Evolutionary conservation across 2,329 filamentous ascomycete genomes (phyloP).

Genomic region (Cyphellophora europaea): DNA sequence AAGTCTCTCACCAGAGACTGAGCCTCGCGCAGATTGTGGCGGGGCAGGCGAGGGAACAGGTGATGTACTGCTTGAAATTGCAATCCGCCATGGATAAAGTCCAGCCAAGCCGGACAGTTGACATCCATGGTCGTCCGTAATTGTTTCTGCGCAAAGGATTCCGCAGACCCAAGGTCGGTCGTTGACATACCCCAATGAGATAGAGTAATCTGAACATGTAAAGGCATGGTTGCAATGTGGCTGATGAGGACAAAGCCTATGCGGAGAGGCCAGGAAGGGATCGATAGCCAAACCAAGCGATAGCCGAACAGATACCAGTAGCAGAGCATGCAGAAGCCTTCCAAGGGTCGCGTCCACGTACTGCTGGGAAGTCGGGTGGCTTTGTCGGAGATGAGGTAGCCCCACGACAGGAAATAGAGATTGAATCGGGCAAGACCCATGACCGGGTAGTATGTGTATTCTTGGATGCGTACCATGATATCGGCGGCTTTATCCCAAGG

Average conservation of each 20-base stretch:
- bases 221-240: conserved; percentile 68
- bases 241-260: conserved; percentile 68
- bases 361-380: conserved; percentile 65
- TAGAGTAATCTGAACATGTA: conserved; percentile 83
- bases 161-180: conserved; percentile 67
- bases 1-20: conserved; percentile 72
- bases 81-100: conserved; percentile 79
- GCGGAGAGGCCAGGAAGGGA: conserved; percentile 60
- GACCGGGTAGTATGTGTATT: conserved; percentile 74
- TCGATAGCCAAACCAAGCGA: conserved; percentile 59
- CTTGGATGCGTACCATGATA: conserved; percentile 61
- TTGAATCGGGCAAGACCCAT: conserved; percentile 78
- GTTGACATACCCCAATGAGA: conserved; percentile 94
- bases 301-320: conserved; percentile 88
- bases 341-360: conserved; percentile 74
- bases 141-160: conserved; percentile 86
- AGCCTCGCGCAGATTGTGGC: conserved; percentile 68
- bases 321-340: conserved; percentile 63
- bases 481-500: conserved; percentile 63
- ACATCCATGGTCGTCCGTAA: conserved; percentile 89
- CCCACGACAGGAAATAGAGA: conserved; percentile 67
- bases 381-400: conserved; percentile 53
- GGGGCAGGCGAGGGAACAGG: conserved; percentile 69
- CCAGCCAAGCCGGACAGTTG: conserved; percentile 80
- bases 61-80: conserved; percentile 88